Evolutionary conservation across 2,329 filamentous ascomycete genomes (phyloP), one percentile per base, ranked within the genome.

Genomic region (Diplodia mutila): DNA sequence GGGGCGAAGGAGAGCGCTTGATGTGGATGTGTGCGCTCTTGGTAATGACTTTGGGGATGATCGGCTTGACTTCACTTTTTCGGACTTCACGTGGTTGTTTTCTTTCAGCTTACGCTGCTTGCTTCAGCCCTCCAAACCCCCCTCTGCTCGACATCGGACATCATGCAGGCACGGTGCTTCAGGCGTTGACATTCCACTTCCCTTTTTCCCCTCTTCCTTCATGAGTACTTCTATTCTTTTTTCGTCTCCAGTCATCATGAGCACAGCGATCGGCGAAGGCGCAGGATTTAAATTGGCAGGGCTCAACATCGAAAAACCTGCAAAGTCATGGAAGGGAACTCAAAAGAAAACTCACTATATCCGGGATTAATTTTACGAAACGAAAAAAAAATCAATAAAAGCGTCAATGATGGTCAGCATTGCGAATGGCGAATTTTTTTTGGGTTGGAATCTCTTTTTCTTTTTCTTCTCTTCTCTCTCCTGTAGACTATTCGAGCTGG

Each of bases 181-280:
- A 29, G 54, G 54, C 54, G 54, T 59, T 42, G 16, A 46, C 39
- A 18, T 42, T n/a, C 42, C n/a, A 4, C 7, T 4, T 46, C 18
- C 42, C 16, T 42, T 42, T 32, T 32, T 32, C 5, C 29, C 29
- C 16, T 18, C 16, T 16, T 42, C n/a, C 18, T 42, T 18, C 16
- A 42, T 18, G 42, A 18, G 6, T n/a, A 6, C 11, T 49, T 49
- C 16, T 32, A 34, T 32, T 51, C n/a, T 63, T 34, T 63, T n/a
- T 16, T 51, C 34, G 34, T 49, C 23, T 23, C 23, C 29, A 23
- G 34, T 55, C 53, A 37, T 59, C 54, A 59, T 59, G 54, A 37
- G 54, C 54, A 59, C 54, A 59, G 54, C 54, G 54, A 42, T 39
- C 29, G 54, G 54, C 54, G 54, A 59, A 25, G 37, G 54, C 21